A percentile compares a stretch with the other conserved stretches of the same genome.
Conservation (phyloP, 805 yeast genomes). For the Ogataea pilisensis region DNA sequence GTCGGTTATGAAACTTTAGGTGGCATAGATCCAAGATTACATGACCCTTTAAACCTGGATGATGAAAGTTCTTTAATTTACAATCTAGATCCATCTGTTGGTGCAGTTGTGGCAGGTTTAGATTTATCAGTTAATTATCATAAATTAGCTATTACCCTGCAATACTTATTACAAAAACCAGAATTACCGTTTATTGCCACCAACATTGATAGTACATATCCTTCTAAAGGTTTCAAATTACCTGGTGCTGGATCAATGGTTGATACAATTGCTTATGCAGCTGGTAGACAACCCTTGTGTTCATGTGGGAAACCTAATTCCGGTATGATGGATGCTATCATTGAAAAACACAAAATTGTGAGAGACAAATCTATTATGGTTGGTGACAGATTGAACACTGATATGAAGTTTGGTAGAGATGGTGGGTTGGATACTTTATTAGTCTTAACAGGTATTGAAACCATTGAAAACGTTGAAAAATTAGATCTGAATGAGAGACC, state of each 20-base stretch:
- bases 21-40: conserved; percentile 68
- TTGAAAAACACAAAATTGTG: conserved; percentile 56
- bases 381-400: conserved; percentile 94
- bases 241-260: conserved; percentile 96
- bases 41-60: conserved; percentile 51
- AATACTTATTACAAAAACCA: conserved; percentile 60
- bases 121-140: conserved; percentile 75
- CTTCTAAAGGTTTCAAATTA: conserved; percentile 75
- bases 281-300: conserved; percentile 81
- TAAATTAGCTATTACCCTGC: conserved; percentile 75
- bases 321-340: conserved; percentile 86
- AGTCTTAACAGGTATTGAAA: conserved; percentile 90
- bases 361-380: conserved; percentile 76
- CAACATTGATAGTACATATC: conserved; percentile 92
- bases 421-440: conserved; percentile 85
- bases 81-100: conserved; percentile 68
- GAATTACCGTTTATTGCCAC: conserved; percentile 81
- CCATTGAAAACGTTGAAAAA: conserved; percentile 53
- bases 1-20: conserved; percentile 77
- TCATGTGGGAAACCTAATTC: conserved; percentile 86
- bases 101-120: conserved; percentile 87
- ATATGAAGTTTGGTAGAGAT: conserved; percentile 83
- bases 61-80: conserved; percentile 52
- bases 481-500: conserved; percentile 47
- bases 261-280: conserved; percentile 66